Evolutionary conservation across 768 basidiomycete species (phyloP), one percentile per base, ranked within the genome.

Genomic region (Amyloporia xantha): DNA sequence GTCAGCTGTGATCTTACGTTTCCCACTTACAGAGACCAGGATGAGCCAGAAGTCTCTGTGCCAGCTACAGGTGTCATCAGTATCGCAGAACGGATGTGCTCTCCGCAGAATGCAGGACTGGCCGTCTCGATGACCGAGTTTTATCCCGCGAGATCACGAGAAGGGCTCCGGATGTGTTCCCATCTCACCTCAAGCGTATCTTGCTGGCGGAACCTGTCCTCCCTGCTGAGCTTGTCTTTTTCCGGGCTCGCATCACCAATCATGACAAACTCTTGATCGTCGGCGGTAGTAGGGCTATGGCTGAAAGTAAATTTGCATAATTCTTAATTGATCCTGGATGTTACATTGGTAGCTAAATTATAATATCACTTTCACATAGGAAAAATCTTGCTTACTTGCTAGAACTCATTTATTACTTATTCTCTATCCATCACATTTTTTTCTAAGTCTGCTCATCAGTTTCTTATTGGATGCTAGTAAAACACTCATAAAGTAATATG

Each of bases 11-110:
- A n/a, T n/a, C n/a, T n/a, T n/a, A n/a, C n/a, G n/a, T n/a, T n/a
- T n/a, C n/a, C n/a, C 25, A 17, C 49, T 27, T 17, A 44, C 44
- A 35, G 39, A 45, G 52, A 50, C 11, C 49, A 57, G 39, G 30
- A 21, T 19, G 54, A 35, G 9, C 40, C 47, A 3, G 38, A 48
- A 7, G 30, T 33, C 7, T 33, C 15, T 7, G 15, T 7, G 15
- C 15, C 30, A 15, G n/a, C n/a, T n/a, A 33, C 30, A 33, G 30
- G 30, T 15, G 30, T 33, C n/a, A 80, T 73, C 5, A 82, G 79
- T 43, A 89, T 95, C 50, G 85, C 86, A 21, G 91, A 91, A 68
- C 78, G 92, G 43, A 75, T 92, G 67, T 79, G 76, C 55, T 80
- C 85, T 13, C 67, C 94, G 17, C 76, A 84, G 60, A 80, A 79